Percentiles rank a stretch among this genome's conserved stretches.
These are phyloP conservation scores for Gynandropsis gynandra DNA, from an alignment of 345 rosid genomes.

Conservation along the genomic window DNA sequence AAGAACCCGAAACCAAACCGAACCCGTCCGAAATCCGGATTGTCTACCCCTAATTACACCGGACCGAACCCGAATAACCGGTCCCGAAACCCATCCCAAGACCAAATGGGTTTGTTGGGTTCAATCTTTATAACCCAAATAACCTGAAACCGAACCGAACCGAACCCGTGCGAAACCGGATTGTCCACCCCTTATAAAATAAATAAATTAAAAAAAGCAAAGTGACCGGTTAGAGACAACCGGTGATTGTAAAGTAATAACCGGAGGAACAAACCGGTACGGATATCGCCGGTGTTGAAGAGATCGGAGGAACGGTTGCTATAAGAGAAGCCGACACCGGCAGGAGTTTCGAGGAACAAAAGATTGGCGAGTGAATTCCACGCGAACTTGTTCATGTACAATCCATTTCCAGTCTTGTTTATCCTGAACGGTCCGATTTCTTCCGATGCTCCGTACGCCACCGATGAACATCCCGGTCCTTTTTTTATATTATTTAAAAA, in stretches of 20 bases:
- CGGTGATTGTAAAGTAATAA: neutral
- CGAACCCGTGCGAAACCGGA: too few species aligned
- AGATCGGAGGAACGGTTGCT: conserved; percentile 67
- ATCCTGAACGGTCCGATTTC: conserved; percentile 96
- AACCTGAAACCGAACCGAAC: too few species aligned
- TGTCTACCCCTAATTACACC: too few species aligned
- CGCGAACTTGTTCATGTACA: conserved; percentile 64
- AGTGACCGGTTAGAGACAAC: neutral
- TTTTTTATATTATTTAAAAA: conserved; percentile 18
- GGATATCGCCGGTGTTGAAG: conserved; percentile 53
- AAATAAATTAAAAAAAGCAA: too few species aligned
- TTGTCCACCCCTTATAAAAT: too few species aligned
- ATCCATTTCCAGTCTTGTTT: conserved; percentile 53
- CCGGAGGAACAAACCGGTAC: conserved; percentile 40
- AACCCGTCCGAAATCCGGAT: too few species aligned
- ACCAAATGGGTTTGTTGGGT: too few species aligned
- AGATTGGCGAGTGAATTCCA: conserved; percentile 88
- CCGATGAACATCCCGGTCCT: conserved; percentile 99
- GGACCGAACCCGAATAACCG: too few species aligned
- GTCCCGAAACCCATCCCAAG: too few species aligned
- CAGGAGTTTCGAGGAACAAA: conserved; percentile 93
- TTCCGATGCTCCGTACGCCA: conserved; percentile 98
- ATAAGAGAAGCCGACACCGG: conserved; percentile 96
- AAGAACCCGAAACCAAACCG: too few species aligned
- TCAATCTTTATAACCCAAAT: too few species aligned